Conservation (phyloP, 2,329 filamentous ascomycete genomes). For the Penicillium sp. region DNA sequence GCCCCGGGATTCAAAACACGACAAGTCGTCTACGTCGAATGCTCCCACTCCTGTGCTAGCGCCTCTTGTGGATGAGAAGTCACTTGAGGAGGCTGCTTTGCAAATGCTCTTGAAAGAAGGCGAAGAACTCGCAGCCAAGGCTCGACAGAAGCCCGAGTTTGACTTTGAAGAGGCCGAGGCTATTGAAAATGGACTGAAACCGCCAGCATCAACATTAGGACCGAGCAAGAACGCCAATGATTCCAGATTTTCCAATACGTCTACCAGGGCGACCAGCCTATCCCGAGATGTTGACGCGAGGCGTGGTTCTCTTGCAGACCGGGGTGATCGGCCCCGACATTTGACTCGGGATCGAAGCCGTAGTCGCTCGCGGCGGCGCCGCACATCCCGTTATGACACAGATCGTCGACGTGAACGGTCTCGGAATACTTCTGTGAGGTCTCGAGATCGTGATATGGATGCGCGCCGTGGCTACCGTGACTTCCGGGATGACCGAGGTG, state of each 20-base stretch:
- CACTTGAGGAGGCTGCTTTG: constrained; percentile 55
- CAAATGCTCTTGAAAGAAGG: constrained; percentile 55
- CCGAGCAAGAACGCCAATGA: constrained; percentile 29
- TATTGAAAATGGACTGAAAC: constrained; percentile 40
- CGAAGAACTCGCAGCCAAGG: constrained; percentile 53
- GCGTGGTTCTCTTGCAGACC: constrained; percentile 29
- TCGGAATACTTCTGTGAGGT: constrained; percentile 28
- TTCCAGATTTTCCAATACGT: constrained; percentile 27
- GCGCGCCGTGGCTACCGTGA: constrained; percentile 34
- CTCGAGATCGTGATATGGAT: constrained; percentile 35
- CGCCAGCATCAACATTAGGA: constrained; percentile 17
- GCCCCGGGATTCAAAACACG: constrained; percentile 31
- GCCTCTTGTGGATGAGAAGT: constrained; percentile 50
- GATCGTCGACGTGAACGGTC: constrained; percentile 31
- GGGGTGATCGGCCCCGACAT: constrained; percentile 25
- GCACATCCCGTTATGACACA: constrained; percentile 30
- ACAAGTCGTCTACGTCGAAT: constrained; percentile 34
- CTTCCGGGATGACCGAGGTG: constrained; percentile 28
- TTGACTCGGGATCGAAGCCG: constrained; percentile 30
- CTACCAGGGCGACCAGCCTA: constrained; percentile 30
- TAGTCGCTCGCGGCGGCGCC: constrained; percentile 31
- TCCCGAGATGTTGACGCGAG: constrained; percentile 29
- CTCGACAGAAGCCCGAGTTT: constrained; percentile 50
- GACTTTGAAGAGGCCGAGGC: constrained; percentile 50
- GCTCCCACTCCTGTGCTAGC: constrained; percentile 31